Conservation (phyloP, 352 stramenopile genomes). For the Pythium dissotocum region DNA sequence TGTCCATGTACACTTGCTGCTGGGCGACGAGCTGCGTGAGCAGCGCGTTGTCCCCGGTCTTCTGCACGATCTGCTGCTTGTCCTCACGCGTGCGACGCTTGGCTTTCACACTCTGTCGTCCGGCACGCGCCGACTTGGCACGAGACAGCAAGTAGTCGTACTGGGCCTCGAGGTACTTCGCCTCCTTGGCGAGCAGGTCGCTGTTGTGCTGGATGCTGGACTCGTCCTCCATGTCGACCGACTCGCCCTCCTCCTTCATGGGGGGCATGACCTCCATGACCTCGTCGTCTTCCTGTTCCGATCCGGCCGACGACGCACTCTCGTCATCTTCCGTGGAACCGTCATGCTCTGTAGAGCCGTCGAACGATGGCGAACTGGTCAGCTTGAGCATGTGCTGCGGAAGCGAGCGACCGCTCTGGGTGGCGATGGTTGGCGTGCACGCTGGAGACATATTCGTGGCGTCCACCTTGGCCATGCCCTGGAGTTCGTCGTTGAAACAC, state of each 20-base stretch:
- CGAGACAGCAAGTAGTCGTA: conserved; percentile 63
- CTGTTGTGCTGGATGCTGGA: conserved; percentile 43
- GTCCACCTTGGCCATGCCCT: conserved; percentile 40
- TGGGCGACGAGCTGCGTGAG: conserved; percentile 62
- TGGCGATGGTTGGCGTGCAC: conserved; percentile 29
- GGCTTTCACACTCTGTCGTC: conserved; percentile 36
- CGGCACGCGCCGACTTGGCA: conserved; percentile 20
- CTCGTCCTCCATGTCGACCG: conserved; percentile 20
- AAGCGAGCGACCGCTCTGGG: conserved; percentile 1
- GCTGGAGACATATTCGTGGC: conserved; percentile 32
- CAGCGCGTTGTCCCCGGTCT: conserved; percentile 47
- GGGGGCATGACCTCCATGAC: conserved; percentile 16
- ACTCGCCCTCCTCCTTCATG: conserved; percentile 11
- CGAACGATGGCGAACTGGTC: conserved; percentile 30
- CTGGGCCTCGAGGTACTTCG: conserved; percentile 69
- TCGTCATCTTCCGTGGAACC: conserved; percentile 38
- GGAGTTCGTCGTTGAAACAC: conserved; percentile 27
- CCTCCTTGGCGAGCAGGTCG: conserved; percentile 66
- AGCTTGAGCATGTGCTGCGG: conserved; percentile 22
- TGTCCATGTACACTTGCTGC: conserved; percentile 73
- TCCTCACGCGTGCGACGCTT: conserved; percentile 46
- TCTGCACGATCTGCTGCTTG: conserved; percentile 44
- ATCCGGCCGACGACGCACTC: conserved; percentile 4
- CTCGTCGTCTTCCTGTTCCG: conserved; percentile 27
- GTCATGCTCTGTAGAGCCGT: conserved; percentile 43